Evolutionary conservation across 2,329 filamentous ascomycete genomes (phyloP), one percentile per base, ranked within the genome.

Genomic region (Sarocladium oryzae): DNA sequence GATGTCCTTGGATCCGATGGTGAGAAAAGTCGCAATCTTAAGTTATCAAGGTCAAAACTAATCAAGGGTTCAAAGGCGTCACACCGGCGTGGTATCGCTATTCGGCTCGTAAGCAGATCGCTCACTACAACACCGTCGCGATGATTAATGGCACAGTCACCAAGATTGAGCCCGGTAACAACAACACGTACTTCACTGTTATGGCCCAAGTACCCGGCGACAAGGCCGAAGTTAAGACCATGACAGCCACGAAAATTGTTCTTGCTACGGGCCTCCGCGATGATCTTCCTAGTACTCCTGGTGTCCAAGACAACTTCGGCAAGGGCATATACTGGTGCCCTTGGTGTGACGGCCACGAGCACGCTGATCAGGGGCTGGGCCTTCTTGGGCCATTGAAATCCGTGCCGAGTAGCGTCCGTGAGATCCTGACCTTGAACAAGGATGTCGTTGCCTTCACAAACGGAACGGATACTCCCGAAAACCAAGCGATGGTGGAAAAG

Each of bases 291-390:
- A 20, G 53, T 1, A 82, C 78, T 0, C 79, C 80, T 0, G 81
- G 81, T 0, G 51, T 84, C 0, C 28, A 56, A 7, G 75, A 81
- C 51, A 75, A 73, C 57, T 84, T 77, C 73, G 79, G 78, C 46
- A 70, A 76, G 53, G 81, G 81, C 5, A 74, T 84, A 49, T 84
- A 67, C 65, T 84, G 80, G 78, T 84, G 81, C 51, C 79, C 79
- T 0, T 84, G 81, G 81, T 84, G 81, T 55, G 81, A 84, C 58
- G 81, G 81, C 11, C 70, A 76, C 55, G 81, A 84, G 63, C 79
- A 84, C 60, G 75, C 74, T 0, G 78, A 82, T 58, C 79, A 83
- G 54, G 53, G 71, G 0, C 69, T 84, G 1, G 53, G 80, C 1
- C 68, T 84, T 30, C 60, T 85, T 0, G 73, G 69, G 1, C 55